Evolutionary conservation across 805 yeast species (phyloP).

Genomic region (Myxozyma kluyveri): DNA sequence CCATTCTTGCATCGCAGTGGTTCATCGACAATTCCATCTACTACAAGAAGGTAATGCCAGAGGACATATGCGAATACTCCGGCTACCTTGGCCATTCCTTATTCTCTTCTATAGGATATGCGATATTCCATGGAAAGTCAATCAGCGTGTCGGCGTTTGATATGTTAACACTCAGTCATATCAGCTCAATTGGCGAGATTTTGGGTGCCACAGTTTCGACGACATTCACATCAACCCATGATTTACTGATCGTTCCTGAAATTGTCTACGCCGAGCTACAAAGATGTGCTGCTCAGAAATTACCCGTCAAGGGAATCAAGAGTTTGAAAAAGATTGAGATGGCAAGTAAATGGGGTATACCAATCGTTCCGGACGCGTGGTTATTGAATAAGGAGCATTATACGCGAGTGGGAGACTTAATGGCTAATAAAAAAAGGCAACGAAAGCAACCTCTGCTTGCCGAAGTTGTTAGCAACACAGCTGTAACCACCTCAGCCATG

Average conservation of each 20-base stretch:
- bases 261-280: constrained; percentile 11
- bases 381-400: constrained; percentile 29
- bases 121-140: constrained; percentile 34
- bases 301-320: constrained; percentile 2
- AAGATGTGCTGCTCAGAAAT: constrained; percentile 1
- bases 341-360: constrained; percentile 41
- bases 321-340: constrained; percentile 34
- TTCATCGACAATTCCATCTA: constrained; percentile 70
- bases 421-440: not conserved
- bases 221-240: constrained; percentile 50
- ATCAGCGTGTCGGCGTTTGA: constrained; percentile 70
- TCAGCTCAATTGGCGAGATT: constrained; percentile 57
- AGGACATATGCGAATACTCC: constrained; percentile 10
- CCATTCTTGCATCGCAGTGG: constrained; percentile 67
- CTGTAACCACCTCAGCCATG: no score
- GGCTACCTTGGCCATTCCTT: constrained; percentile 48
- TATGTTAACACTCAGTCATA: constrained; percentile 72
- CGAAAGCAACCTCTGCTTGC: not conserved
- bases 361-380: constrained; percentile 41
- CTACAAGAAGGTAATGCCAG: constrained; percentile 44
- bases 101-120: constrained; percentile 35
- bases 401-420: not conserved
- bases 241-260: constrained; percentile 47
- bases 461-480: no score
- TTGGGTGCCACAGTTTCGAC: constrained; percentile 54